Evolutionary conservation across 202 grass and related monocot genomes (phyloP), one percentile per base, ranked within the genome.

Genomic region (Setaria viridis): DNA sequence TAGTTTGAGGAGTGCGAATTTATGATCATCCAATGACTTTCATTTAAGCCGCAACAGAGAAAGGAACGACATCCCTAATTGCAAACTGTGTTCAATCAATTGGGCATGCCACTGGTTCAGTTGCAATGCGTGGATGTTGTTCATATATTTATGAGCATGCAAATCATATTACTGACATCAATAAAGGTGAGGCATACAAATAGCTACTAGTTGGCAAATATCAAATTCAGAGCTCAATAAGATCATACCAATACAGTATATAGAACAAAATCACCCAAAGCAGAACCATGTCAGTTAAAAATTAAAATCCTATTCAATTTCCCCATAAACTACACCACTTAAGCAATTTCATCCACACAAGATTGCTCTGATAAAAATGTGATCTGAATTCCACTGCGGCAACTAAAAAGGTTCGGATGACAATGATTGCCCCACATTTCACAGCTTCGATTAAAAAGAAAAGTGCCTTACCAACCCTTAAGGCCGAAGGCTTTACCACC

Each of bases 401-500:
- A 83, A 33, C 41, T 49, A 0, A 72, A 42, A 53, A 35, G n/a
- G 1, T 62, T 54, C 4, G 25, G 49, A 80, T 81, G 45, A 29
- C 35, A 65, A 76, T 0, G 17, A 66, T 39, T 12, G 5, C 7
- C 14, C 7, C n/a, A 43, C 54, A 63, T 80, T 75, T 19, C 13
- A 25, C 57, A 84, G 64, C 14, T 74, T 87, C 6, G 41, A 50
- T 37, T 6, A 35, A 45, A 84, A 80, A 53, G 3, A 39, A 69
- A 87, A 46, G 51, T 70, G 41, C 43, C 42, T 84, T 47, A 17
- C 9, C n/a, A 62, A 75, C 12, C 85, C 34, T 84, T 39, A 54
- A 90, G 45, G 63, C 50, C 33, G 34, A 86, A 74, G 67, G 84
- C 84, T 69, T 72, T 57, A 34, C 35, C 9, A 87, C 69, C 76